Evolutionary conservation across 352 stramenopile genomes (phyloP), one percentile per base, ranked within the genome.

Genomic region (Pythium coloratum): DNA sequence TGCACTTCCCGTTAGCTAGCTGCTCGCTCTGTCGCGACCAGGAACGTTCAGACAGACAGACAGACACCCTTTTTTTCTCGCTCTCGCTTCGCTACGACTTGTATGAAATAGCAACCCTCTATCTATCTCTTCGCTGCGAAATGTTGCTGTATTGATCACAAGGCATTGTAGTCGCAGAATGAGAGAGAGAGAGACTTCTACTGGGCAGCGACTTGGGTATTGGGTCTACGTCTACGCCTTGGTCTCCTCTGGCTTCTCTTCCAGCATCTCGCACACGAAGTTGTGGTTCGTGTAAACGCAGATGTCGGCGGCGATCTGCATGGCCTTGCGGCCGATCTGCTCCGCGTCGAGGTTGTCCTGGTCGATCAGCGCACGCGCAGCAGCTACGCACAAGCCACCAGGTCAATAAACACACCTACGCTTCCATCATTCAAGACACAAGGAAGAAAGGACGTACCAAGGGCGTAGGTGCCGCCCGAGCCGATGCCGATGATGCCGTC

Each of bases 251-350:
- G 51, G 38, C 67, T 89, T 80, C 38, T 89, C 79, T 56, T 95
- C 91, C 34, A 98, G 73, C 63, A 92, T 85, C 76, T 99, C 95
- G 54, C 97, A 84, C 34, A 95, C 92, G 72, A 99, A 98, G 67
- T 98, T 97, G 72, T 98, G 87, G 79, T 99, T 99, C 56, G 97
- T 99, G 82, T 99, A 99, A 59, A 99, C 85, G 76, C 97, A 99
- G 76, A 99, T 98, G 67, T 99, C 96, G 9, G 94, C 84, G 28
- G 97, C 97, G 72, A 99, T 98, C 64, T 94, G 71, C 96, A 99
- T 99, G 32, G 95, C 77, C 64, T 93, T 96, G 71, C 79, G 86
- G 2, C 90, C 95, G 49, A 99, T 95, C 57, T 98, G 90, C 76
- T 99, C 96, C 0, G 97, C 97, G 60, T 90, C 84, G 34, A 99